Conservation (phyloP, 1,139 yeast species). For the Tardiomyces blankii region DNA sequence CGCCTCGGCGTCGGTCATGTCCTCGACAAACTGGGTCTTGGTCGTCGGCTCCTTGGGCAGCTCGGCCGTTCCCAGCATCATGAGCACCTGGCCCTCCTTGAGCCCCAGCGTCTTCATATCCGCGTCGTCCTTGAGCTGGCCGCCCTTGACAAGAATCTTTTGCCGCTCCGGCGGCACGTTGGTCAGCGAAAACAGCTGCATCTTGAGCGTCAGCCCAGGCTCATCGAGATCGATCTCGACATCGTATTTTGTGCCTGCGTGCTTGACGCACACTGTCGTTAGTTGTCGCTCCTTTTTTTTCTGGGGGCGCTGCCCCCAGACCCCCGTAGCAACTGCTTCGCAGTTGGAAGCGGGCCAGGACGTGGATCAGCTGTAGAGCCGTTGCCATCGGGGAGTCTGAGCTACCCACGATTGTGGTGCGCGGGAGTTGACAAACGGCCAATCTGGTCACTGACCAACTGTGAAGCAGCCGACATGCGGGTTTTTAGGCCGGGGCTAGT, state of each 20-base stretch:
- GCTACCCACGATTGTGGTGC: too few species aligned
- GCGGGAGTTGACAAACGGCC: too few species aligned
- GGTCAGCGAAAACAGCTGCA: constrained; percentile 60
- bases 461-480: too few species aligned
- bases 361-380: not conserved
- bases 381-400: not conserved
- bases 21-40: constrained; percentile 36
- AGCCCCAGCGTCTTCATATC: constrained; percentile 40
- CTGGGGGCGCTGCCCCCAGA: too few species aligned
- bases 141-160: constrained; percentile 81
- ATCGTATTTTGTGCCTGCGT: constrained; percentile 75
- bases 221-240: constrained; percentile 42
- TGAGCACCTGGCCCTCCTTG: constrained; percentile 56
- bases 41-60: constrained; percentile 49
- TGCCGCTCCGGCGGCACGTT: constrained; percentile 81
- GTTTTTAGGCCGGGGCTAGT: too few species aligned
- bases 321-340: too few species aligned
- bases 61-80: constrained; percentile 88
- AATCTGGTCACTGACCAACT: too few species aligned
- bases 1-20: constrained; percentile 6
- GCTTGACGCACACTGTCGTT: constrained; percentile 47
- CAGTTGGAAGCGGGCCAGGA: too few species aligned
- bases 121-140: constrained; percentile 67
- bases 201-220: constrained; percentile 57
- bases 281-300: too few species aligned